These are phyloP conservation scores for Calonectria hawksworthii DNA, from an alignment of 2,329 filamentous ascomycete species.

Conservation along the genomic window DNA sequence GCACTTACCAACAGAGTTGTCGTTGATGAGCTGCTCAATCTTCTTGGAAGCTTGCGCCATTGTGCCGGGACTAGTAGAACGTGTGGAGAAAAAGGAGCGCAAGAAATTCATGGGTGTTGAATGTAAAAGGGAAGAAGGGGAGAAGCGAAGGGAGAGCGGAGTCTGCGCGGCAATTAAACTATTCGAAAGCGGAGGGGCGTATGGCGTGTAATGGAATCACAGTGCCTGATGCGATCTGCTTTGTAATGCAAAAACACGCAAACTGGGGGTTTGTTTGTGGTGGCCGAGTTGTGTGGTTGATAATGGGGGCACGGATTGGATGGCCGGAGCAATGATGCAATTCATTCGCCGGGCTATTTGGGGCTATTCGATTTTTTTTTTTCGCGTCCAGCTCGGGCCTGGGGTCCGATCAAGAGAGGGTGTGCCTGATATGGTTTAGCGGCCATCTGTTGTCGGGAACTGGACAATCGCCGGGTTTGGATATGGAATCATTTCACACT, in stretches of 20 bases:
- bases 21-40: constrained; percentile 87
- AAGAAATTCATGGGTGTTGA: constrained; percentile 72
- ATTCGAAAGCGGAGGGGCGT: background rate
- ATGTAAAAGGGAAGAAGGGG: background rate
- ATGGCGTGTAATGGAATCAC: background rate
- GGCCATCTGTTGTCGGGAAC: background rate
- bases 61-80: constrained; percentile 70
- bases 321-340: constrained; percentile 43
- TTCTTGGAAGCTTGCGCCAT: constrained; percentile 90
- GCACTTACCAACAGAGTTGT: constrained; percentile 83
- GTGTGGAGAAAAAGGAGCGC: constrained; percentile 77
- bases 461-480: background rate
- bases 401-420: background rate
- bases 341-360: constrained; percentile 21
- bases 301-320: constrained; percentile 21
- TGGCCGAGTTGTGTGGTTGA: constrained; percentile 14
- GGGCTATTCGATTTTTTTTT: constrained; percentile 6
- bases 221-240: constrained; percentile 24
- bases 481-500: constrained; percentile 12
- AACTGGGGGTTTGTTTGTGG: constrained; percentile 1
- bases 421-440: constrained; percentile 13
- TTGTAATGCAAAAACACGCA: constrained; percentile 33
- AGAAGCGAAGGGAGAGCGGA: constrained; percentile 16
- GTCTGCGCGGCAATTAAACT: constrained; percentile 36
- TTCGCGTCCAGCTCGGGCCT: background rate